Conservation (phyloP, 1,284 basidiomycete species). For the Tranzscheliella williamsii region DNA sequence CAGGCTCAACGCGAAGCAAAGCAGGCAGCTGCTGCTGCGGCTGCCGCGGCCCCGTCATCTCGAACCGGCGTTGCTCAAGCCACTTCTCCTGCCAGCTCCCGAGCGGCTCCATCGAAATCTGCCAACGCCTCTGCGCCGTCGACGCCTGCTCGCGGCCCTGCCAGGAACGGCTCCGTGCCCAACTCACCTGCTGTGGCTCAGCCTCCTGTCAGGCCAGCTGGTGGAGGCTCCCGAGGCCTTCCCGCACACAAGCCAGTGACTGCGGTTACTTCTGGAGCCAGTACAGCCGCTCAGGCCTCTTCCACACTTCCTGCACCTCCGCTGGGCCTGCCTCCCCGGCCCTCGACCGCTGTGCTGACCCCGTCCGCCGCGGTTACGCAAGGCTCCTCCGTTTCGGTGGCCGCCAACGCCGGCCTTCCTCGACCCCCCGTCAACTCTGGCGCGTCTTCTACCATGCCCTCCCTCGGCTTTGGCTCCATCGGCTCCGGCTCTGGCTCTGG, state of each 20-base stretch:
- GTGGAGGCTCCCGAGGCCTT: background rate
- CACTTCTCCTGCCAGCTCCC: constrained; percentile 10
- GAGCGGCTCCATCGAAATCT: constrained; percentile 11
- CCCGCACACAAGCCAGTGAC: constrained; percentile 3
- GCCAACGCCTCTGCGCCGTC: constrained; percentile 5
- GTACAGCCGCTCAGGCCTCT: constrained; percentile 1
- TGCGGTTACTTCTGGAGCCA: constrained; percentile 1
- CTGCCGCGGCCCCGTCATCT: constrained; percentile 7
- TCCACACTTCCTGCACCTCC: constrained; percentile 46
- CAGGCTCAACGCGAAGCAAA: constrained; percentile 65
- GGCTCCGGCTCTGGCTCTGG: constrained; percentile 14
- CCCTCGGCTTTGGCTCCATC: constrained; percentile 38
- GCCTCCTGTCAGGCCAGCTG: background rate
- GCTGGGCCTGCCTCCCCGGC: constrained; percentile 48
- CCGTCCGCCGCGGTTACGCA: constrained; percentile 21
- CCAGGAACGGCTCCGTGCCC: constrained; percentile 23
- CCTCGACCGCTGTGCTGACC: constrained; percentile 35
- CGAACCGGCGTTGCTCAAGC: constrained; percentile 5
- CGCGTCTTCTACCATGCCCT: constrained; percentile 1
- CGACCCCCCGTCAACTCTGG: constrained; percentile 32
- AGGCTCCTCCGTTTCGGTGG: constrained; percentile 25
- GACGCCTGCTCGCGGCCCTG: constrained; percentile 15
- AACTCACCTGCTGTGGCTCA: constrained; percentile 13
- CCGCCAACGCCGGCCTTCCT: constrained; percentile 39
- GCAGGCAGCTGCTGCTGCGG: constrained; percentile 43